A percentile compares a stretch with the other conserved stretches of the same genome.
Evolutionary conservation across 1,139 yeast species (phyloP).

Genomic region (Sugiyamaella grinbergsii): DNA sequence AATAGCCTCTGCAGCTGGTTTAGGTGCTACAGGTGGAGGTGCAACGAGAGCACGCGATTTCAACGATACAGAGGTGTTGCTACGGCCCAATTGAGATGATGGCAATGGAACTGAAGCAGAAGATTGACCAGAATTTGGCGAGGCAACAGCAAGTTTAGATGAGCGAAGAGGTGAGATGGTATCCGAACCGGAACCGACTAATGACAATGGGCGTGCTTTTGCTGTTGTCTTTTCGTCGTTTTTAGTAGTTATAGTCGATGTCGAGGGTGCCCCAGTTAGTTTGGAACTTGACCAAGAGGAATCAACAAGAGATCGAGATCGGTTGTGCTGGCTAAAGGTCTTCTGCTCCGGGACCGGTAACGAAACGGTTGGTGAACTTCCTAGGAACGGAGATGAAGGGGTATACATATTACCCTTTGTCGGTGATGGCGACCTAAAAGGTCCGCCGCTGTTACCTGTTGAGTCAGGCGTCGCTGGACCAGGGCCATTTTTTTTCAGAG

Average conservation of each 20-base stretch:
- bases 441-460: conserved; percentile 23
- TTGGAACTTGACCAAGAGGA: conserved; percentile 1
- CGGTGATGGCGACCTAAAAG: conserved; percentile 26
- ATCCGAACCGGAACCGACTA: neutral
- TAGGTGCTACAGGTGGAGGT: conserved; percentile 24
- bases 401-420: conserved; percentile 10
- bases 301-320: conserved; percentile 6
- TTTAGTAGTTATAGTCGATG: conserved; percentile 3
- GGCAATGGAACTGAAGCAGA: neutral
- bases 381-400: conserved; percentile 7
- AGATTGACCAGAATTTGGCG: neutral
- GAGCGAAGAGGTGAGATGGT: neutral
- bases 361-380: conserved; percentile 15
- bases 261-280: neutral
- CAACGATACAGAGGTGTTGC: conserved; percentile 5
- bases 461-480: conserved; percentile 28
- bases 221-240: neutral
- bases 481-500: conserved; percentile 33
- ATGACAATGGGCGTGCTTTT: conserved; percentile 11
- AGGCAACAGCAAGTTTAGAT: neutral
- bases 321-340: conserved; percentile 1
- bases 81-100: neutral
- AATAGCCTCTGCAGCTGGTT: conserved; percentile 19
- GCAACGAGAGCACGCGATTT: neutral
- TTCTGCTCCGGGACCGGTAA: conserved; percentile 9